These are phyloP conservation scores for Candida saitoana DNA, from an alignment of 805 yeast genomes.

Conservation along the genomic window DNA sequence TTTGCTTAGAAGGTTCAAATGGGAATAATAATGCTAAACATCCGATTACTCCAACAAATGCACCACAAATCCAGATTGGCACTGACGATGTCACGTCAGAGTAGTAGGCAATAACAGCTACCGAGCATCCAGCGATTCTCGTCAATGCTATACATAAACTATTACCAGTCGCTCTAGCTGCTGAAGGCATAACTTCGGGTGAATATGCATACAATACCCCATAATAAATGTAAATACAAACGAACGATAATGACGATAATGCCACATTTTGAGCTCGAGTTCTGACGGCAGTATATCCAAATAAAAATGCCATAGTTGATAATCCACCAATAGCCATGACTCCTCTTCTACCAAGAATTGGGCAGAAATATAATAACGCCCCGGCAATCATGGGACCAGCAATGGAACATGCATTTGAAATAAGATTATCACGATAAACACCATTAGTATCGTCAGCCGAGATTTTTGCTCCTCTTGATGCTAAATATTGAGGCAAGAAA, in stretches of 20 bases:
- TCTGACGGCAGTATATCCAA: slow-evolving; percentile 59
- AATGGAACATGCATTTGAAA: slow-evolving; percentile 43
- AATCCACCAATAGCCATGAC: slow-evolving; percentile 52
- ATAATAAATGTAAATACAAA: slow-evolving; percentile 35
- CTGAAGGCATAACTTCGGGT: slow-evolving; percentile 34
- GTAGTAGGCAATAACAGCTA: slow-evolving; percentile 33
- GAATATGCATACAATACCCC: slow-evolving; percentile 31
- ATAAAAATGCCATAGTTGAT: slow-evolving; percentile 51
- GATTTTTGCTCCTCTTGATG: slow-evolving; percentile 47
- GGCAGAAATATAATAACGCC: slow-evolving; percentile 22
- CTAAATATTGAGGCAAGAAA: slow-evolving; percentile 50
- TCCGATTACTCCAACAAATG: slow-evolving; percentile 29
- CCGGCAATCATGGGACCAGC: slow-evolving; percentile 56
- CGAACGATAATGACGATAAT: slow-evolving; percentile 40
- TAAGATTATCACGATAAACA: slow-evolving; percentile 46
- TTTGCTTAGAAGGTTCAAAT: slow-evolving; percentile 29
- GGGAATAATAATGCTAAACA: slow-evolving; percentile 28
- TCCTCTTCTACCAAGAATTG: slow-evolving; percentile 50
- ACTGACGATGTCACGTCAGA: slow-evolving; percentile 21
- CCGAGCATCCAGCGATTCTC: slow-evolving; percentile 26
- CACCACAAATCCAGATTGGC: slow-evolving; percentile 37
- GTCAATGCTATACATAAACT: slow-evolving; percentile 29
- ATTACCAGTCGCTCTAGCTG: slow-evolving; percentile 34
- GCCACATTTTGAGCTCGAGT: slow-evolving; percentile 46
- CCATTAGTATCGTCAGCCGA: slow-evolving; percentile 33